Conservation (phyloP, 1,139 yeast genomes). For the Magnusiomyces fungicola region DNA sequence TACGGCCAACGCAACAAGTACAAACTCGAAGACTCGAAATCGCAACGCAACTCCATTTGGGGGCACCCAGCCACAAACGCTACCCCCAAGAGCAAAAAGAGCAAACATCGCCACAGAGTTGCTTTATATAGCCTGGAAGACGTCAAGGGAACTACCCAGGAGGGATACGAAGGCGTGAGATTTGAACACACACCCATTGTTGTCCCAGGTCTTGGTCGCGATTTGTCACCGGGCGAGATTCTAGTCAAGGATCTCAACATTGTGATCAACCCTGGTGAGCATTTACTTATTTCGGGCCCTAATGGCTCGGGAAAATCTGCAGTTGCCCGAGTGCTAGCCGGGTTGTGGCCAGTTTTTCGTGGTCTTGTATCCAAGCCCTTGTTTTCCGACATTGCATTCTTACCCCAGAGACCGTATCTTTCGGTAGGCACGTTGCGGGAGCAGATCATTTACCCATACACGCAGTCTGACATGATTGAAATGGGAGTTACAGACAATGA, state of each 20-base stretch:
- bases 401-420: constrained; percentile 79
- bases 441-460: constrained; percentile 79
- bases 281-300: constrained; percentile 72
- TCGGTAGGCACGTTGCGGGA: constrained; percentile 77
- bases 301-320: constrained; percentile 91
- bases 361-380: constrained; percentile 79
- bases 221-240: constrained; percentile 33
- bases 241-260: constrained; percentile 58
- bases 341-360: constrained; percentile 82
- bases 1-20: constrained; percentile 19
- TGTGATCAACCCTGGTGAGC: constrained; percentile 59
- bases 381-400: constrained; percentile 61
- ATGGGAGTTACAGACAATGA: constrained; percentile 65
- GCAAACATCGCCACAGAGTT: constrained; percentile 12
- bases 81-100: not conserved
- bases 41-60: too few species aligned
- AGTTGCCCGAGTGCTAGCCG: constrained; percentile 75
- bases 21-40: constrained; percentile 3
- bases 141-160: constrained; percentile 75
- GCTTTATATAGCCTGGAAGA: constrained; percentile 36
- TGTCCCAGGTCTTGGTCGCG: constrained; percentile 47
- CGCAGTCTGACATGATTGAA: constrained; percentile 69
- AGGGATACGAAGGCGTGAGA: constrained; percentile 69
- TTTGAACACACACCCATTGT: constrained; percentile 78
- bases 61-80: too few species aligned